These are phyloP conservation scores for Plasmopara muralis DNA, from an alignment of 352 stramenopile species.

Conservation along the genomic window DNA sequence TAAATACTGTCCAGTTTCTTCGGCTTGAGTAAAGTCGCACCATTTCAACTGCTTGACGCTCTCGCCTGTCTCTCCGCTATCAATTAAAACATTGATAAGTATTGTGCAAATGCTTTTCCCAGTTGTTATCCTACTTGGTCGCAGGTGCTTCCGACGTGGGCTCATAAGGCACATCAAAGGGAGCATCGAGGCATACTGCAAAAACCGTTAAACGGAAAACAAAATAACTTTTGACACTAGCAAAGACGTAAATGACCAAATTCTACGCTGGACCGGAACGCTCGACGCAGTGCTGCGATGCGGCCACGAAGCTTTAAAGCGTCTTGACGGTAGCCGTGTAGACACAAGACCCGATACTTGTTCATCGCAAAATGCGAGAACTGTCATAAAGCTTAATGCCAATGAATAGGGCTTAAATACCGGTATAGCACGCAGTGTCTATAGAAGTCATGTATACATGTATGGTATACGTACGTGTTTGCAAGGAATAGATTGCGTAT, in stretches of 20 bases:
- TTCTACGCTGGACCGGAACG: constrained; percentile 73
- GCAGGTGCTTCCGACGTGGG: constrained; percentile 49
- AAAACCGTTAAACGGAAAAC: background rate
- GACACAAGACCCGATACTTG: constrained; percentile 69
- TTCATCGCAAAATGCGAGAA: constrained; percentile 6
- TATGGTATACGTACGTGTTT: too few species aligned
- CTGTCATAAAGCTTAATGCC: too few species aligned
- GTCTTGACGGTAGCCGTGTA: constrained; percentile 79
- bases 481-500: too few species aligned
- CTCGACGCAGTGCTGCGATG: constrained; percentile 61
- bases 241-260: constrained; percentile 39
- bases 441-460: too few species aligned
- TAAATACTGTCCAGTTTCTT: constrained; percentile 32
- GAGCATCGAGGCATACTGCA: constrained; percentile 69
- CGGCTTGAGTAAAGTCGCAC: constrained; percentile 55
- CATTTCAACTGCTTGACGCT: constrained; percentile 63
- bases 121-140: constrained; percentile 21
- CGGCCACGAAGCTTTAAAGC: constrained; percentile 56
- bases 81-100: constrained; percentile 2
- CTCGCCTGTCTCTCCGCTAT: constrained; percentile 28
- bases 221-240: background rate
- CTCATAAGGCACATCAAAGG: constrained; percentile 64
- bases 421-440: too few species aligned
- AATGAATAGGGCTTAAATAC: too few species aligned
- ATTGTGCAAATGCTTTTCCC: background rate